phyloP scores from a whole-genome alignment of 1,284 basidiomycete species.

The Cutaneotrichosporon sp. region DNA sequence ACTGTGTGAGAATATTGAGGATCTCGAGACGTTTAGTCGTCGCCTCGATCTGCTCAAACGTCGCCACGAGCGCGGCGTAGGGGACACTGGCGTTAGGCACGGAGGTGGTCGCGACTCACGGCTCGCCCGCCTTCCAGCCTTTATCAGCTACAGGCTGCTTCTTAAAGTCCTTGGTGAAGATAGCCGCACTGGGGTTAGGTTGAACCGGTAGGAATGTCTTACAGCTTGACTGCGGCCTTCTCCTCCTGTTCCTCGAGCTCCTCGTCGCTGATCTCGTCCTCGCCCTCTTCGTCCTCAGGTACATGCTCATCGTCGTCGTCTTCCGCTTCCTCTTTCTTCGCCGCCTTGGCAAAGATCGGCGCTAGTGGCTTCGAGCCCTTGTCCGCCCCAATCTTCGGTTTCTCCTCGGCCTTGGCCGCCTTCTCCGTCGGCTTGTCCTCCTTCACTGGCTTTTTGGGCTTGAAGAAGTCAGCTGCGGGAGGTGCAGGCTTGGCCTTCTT shows the following conservation, averaged over 20 bases:
- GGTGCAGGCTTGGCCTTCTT: constrained; percentile 33
- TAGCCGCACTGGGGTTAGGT: constrained; percentile 56
- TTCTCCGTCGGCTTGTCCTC: constrained; percentile 4
- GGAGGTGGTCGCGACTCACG: constrained; percentile 55
- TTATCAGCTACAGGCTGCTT: constrained; percentile 71
- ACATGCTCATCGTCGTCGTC: constrained; percentile 28
- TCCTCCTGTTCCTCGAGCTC: constrained; percentile 56
- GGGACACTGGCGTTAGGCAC: constrained; percentile 62
- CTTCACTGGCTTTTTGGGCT: constrained; percentile 3
- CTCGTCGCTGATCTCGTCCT: constrained; percentile 45
- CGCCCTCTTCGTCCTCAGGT: constrained; percentile 50
- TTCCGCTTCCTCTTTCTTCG: constrained; percentile 26
- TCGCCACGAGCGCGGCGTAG: constrained; percentile 83
- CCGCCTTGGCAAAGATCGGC: constrained; percentile 45
- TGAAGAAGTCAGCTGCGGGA: constrained; percentile 27
- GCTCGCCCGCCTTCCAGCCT: constrained; percentile 79
- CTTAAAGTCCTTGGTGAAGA: constrained; percentile 50
- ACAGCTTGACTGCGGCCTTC: constrained; percentile 62
- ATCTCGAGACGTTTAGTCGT: constrained; percentile 97
- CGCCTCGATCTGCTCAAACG: constrained; percentile 84
- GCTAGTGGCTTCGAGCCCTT: constrained; percentile 42
- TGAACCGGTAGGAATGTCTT: constrained; percentile 18
- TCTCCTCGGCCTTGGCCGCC: background rate
- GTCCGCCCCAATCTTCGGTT: background rate
- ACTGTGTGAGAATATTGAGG: constrained; percentile 77